Evolutionary conservation across 1,284 basidiomycete species (phyloP).

Genomic region (Ustilago lituana): DNA sequence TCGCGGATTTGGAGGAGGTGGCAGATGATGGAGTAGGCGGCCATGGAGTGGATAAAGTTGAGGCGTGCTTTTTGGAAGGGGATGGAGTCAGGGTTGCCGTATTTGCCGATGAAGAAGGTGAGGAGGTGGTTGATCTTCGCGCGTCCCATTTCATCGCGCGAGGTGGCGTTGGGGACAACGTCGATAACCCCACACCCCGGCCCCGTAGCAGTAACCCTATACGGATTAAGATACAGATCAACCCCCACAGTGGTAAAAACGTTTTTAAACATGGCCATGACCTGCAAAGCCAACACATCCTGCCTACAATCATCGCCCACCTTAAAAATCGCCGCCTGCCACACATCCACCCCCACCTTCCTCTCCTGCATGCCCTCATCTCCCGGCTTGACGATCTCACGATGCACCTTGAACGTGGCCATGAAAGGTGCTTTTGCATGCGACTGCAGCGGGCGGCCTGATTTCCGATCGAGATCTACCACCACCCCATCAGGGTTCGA

Average conservation of each 20-base stretch:
- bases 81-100: conserved; percentile 86
- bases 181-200: conserved; percentile 99
- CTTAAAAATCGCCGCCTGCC: conserved; percentile 99
- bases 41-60: conserved; percentile 99
- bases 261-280: conserved; percentile 99
- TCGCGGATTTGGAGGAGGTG: conserved; percentile 98
- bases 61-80: conserved; percentile 91
- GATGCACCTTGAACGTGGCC: conserved; percentile 94
- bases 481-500: conserved; percentile 97
- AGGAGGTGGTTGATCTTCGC: conserved; percentile 96
- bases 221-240: conserved; percentile 91
- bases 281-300: conserved; percentile 92
- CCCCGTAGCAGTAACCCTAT: conserved; percentile 94
- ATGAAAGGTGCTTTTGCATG: conserved; percentile 99
- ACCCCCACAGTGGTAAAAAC: conserved; percentile 88
- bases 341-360: conserved; percentile 73
- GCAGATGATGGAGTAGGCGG: conserved; percentile 97
- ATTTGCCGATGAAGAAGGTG: conserved; percentile 93
- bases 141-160: conserved; percentile 98
- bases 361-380: conserved; percentile 38
- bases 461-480: conserved; percentile 94
- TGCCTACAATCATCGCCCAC: conserved; percentile 99
- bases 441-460: conserved; percentile 92
- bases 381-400: conserved; percentile 68
- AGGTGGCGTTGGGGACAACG: conserved; percentile 96